Base-by-base conservation (phyloP, 176 grass and related monocot species). In the Juncus inflexus region DNA sequence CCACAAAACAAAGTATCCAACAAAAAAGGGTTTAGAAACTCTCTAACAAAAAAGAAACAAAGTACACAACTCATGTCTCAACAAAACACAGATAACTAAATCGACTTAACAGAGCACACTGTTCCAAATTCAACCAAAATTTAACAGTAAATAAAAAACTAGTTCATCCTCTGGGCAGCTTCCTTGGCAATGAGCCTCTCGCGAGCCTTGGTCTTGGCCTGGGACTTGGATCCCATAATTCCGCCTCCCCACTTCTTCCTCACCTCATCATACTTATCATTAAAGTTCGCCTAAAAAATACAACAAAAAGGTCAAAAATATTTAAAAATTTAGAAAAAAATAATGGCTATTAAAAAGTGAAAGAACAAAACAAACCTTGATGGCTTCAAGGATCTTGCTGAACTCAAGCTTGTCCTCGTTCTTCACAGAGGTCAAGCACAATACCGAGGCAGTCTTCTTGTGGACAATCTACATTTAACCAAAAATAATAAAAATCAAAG, bases 371-470 rank as follows among this genome's bases (percentile, higher is more conserved):
- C 76, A 54, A 68, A 79, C 76, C 76, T 79, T 79, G 52, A 79
- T 79, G 58, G 76, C 76, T 35, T 79, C 76, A 42, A 79, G 60
- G 28, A 79, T 79, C 61, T 79, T 79, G 76, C 76, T 79, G 66
- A 79, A 79, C 66, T 79, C 76, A 5, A 79, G 66, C 61, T 79
- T 79, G 53, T 79, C 76, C 76, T 79, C 76, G 15, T 79, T 79
- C 50, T 79, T 79, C 37, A 79, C 76, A 5, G 76, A 71, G 12
- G 76, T 79, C 9, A 79, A 61, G 42, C 76, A 79, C 66, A 79
- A 64, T 1, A 79, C 76, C 0, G 76, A 16, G 11, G 76, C 50
- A 56, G 39, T 79, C 50, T 79, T 79, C 57, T 79, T 79, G 76
- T 79, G 76, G 15, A 79, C 76, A 57, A 79, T 79, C 76, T 79